Base-by-base conservation (phyloP, 2,329 filamentous ascomycete species). In the Sarocladiaceae sp. region DNA sequence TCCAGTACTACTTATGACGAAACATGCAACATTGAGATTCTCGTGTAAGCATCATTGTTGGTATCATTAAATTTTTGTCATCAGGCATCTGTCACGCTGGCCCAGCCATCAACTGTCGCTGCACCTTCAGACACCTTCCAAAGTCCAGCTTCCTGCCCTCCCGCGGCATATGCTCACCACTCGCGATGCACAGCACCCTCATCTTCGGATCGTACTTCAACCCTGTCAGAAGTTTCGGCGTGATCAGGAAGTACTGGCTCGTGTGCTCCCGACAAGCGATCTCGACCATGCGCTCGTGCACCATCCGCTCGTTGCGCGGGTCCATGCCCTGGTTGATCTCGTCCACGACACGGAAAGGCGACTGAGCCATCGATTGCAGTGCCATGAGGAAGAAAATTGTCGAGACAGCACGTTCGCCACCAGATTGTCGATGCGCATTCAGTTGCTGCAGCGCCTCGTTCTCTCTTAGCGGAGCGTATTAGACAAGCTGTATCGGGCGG, bases 301-400 rank as follows among this genome's bases (percentile, higher is more conserved):
- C 92, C 83, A 97, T 95, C 60, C 94, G 88, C 71, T 99, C 94
- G 70, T 99, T 99, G 62, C 94, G 86, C 39, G 93, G 94, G 68
- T 99, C 94, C 94, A 99, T 99, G 59, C 94, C 94, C 72, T 99
- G 94, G 66, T 99, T 99, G 77, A 99, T 99, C 73, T 99, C 94
- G 70, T 99, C 94, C 54, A 99, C 94, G 48, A 99, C 93, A 50
- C 94, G 90, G 80, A 99, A 99, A 1, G 94, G 94, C 3, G 92
- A 91, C 62, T 91, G 88, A 15, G 94, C 93, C 62, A 99, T 85
- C 48, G 89, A 89, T 68, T 99, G 94, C 23, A 99, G 81, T 4
- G 94, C 90, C 92, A 99, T 97, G 53, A 99, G 89, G 72, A 95
- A 99, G 78, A 97, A 99, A 64, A 97, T 96, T 13, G 94, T 99